phyloP scores from a whole-genome alignment of 176 grass and related monocot genomes.

The Musa acuminata region DNA sequence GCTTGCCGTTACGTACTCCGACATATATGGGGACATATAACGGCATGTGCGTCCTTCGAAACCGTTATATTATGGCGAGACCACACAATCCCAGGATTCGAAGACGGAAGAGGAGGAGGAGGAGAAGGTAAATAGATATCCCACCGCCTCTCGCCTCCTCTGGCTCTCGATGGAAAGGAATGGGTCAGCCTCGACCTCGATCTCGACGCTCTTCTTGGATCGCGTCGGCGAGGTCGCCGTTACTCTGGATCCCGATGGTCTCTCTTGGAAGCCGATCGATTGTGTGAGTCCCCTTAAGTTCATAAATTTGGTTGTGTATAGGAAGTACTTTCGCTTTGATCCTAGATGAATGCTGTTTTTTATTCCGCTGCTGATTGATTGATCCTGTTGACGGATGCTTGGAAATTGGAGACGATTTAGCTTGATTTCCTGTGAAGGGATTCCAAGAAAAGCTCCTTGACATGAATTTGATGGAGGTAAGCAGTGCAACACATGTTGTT shows the following conservation, averaged over 20 bases:
- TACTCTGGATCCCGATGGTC: slow-evolving; percentile 28
- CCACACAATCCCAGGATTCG: too few relatives aligned
- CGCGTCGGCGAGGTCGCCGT: slow-evolving; percentile 53
- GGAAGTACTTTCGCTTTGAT: not conserved
- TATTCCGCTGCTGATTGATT: not conserved
- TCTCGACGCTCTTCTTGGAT: slow-evolving; percentile 43
- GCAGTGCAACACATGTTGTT: not conserved
- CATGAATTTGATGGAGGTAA: not conserved
- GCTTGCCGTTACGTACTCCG: too few relatives aligned
- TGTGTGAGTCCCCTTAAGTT: slow-evolving; percentile 21
- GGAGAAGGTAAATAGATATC: not conserved
- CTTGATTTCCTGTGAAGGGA: not conserved
- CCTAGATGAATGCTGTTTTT: not conserved
- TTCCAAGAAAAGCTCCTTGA: not conserved
- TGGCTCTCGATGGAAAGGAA: slow-evolving; percentile 35
- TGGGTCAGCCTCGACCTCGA: slow-evolving; percentile 11
- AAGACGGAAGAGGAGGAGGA: too few relatives aligned
- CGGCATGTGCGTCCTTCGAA: too few relatives aligned
- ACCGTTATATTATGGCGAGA: too few relatives aligned
- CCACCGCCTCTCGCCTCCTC: too few relatives aligned
- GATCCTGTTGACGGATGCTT: not conserved
- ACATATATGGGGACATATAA: too few relatives aligned
- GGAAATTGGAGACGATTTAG: not conserved
- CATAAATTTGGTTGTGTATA: not conserved
- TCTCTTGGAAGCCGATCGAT: slow-evolving; percentile 50